These are phyloP conservation scores for Penicillium sp. DNA, from an alignment of 2,329 filamentous ascomycete genomes.

Conservation along the genomic window DNA sequence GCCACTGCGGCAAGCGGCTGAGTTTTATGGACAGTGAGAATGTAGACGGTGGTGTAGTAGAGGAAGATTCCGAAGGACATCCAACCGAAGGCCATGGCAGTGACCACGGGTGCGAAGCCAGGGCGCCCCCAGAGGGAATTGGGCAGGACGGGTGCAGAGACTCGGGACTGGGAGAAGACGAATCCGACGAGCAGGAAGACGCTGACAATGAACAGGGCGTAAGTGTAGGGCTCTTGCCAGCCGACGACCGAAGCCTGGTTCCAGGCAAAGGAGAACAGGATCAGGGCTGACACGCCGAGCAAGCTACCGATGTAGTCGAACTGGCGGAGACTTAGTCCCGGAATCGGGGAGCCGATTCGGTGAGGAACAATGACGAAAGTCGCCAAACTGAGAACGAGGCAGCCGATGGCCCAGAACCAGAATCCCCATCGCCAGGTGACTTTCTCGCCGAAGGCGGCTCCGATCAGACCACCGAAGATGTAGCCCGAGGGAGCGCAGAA, in stretches of 20 bases:
- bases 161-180: not conserved
- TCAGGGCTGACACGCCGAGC: slow-evolving; percentile 45
- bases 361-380: slow-evolving; percentile 42
- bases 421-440: slow-evolving; percentile 56
- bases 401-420: slow-evolving; percentile 46
- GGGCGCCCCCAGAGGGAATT: slow-evolving; percentile 27
- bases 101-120: slow-evolving; percentile 21
- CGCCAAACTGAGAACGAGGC: slow-evolving; percentile 34
- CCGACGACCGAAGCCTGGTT: not conserved
- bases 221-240: not conserved
- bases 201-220: not conserved
- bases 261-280: not conserved
- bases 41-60: slow-evolving; percentile 31
- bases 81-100: slow-evolving; percentile 22
- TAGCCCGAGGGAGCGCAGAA: slow-evolving; percentile 45
- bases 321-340: slow-evolving; percentile 21
- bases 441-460: slow-evolving; percentile 38
- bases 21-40: slow-evolving; percentile 13
- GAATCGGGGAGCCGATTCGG: slow-evolving; percentile 8
- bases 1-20: slow-evolving; percentile 21
- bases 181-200: not conserved
- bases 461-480: slow-evolving; percentile 41
- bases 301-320: slow-evolving; percentile 47
- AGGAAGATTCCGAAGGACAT: slow-evolving; percentile 33
- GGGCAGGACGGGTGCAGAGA: not conserved